These are phyloP conservation scores for Fusarium coicis DNA, from an alignment of 2,329 filamentous ascomycete species.

Conservation along the genomic window DNA sequence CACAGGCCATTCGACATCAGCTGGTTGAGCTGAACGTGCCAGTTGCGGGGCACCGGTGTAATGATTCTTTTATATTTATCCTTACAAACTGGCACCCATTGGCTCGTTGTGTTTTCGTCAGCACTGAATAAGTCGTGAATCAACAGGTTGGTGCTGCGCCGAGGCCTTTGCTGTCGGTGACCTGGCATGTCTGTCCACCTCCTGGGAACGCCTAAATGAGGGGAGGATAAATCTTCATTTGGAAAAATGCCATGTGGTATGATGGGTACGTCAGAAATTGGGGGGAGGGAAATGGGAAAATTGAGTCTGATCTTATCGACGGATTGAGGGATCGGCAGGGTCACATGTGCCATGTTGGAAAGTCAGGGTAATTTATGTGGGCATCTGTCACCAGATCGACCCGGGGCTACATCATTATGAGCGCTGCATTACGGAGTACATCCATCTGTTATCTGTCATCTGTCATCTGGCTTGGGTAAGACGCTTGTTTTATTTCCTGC, in stretches of 20 bases:
- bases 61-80: no score
- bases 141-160: not conserved
- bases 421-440: not conserved
- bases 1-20: not conserved
- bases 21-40: not conserved
- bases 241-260: not conserved
- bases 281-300: not conserved
- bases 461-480: not conserved
- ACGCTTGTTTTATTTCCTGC: not conserved
- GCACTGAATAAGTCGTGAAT: not conserved
- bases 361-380: not conserved
- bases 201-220: not conserved
- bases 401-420: not conserved
- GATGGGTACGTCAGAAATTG: fast-evolving
- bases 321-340: not conserved
- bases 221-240: not conserved
- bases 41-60: not conserved
- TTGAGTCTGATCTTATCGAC: not conserved
- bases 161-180: not conserved
- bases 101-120: not conserved
- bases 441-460: not conserved
- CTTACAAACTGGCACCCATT: not conserved
- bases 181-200: not conserved
- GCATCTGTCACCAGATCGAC: not conserved
- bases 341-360: not conserved